These are phyloP conservation scores for Lablab purpureus DNA, from an alignment of 306 rosid species.

Conservation along the genomic window DNA sequence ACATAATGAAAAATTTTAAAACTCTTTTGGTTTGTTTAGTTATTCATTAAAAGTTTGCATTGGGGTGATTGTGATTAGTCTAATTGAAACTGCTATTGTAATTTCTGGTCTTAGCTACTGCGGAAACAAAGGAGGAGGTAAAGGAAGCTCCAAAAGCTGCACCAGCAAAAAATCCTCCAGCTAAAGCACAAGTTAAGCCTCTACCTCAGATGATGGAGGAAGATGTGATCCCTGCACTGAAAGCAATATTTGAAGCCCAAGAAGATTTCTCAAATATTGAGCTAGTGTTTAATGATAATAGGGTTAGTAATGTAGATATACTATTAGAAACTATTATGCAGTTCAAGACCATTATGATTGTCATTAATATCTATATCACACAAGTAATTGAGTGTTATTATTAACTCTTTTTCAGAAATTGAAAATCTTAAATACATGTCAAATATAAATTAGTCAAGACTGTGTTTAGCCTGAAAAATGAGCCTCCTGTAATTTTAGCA, in stretches of 20 bases:
- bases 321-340: neutral
- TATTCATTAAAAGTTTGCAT: conserved; percentile 10
- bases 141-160: conserved; percentile 63
- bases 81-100: conserved; percentile 8
- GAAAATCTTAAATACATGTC: neutral
- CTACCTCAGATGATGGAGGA: conserved; percentile 92
- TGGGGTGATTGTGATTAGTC: neutral
- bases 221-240: conserved; percentile 87
- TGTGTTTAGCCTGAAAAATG: neutral
- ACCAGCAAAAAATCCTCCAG: conserved; percentile 73
- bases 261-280: conserved; percentile 73
- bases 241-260: conserved; percentile 73
- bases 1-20: neutral
- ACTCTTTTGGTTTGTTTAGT: neutral
- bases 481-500: neutral
- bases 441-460: neutral
- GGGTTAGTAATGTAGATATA: conserved; percentile 55
- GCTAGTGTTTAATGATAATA: conserved; percentile 71
- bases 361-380: neutral
- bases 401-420: neutral
- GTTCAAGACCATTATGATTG: neutral
- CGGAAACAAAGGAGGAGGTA: conserved; percentile 66
- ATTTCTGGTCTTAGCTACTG: conserved; percentile 52
- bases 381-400: too few species aligned
- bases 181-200: conserved; percentile 76